Evolutionary conservation across 257 asterid species (phyloP).

Genomic region (Ballota nigra): DNA sequence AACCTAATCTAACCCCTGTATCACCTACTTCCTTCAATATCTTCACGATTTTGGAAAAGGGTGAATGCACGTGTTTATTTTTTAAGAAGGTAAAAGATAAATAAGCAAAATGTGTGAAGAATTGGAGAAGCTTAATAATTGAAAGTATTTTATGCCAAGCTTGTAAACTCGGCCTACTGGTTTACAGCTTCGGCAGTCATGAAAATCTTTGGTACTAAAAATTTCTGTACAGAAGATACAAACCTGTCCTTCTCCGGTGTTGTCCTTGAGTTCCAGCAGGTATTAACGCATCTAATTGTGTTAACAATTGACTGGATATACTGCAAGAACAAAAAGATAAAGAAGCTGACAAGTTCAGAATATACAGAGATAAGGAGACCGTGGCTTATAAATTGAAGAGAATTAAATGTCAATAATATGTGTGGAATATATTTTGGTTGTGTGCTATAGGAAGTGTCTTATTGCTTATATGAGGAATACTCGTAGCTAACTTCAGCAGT

Average conservation of each 20-base stretch:
- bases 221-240: constrained; percentile 25
- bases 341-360: constrained; percentile 4
- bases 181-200: background rate
- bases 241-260: constrained; percentile 86
- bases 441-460: background rate
- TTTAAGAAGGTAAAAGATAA: background rate
- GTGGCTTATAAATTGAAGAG: background rate
- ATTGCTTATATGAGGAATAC: no score
- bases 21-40: constrained; percentile 6
- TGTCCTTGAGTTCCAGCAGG: constrained; percentile 84
- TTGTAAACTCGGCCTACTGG: background rate
- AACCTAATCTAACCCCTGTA: background rate
- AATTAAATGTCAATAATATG: background rate
- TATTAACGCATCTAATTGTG: constrained; percentile 68
- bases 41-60: background rate
- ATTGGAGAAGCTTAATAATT: background rate
- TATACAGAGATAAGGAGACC: background rate
- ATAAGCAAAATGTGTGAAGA: background rate
- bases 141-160: background rate
- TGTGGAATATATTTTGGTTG: background rate
- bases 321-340: constrained; percentile 46
- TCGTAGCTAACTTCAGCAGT: background rate
- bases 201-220: background rate
- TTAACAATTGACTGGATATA: constrained; percentile 66
- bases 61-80: background rate